Conservation (phyloP, 2,329 filamentous ascomycete species). For the Fusarium concolor region DNA sequence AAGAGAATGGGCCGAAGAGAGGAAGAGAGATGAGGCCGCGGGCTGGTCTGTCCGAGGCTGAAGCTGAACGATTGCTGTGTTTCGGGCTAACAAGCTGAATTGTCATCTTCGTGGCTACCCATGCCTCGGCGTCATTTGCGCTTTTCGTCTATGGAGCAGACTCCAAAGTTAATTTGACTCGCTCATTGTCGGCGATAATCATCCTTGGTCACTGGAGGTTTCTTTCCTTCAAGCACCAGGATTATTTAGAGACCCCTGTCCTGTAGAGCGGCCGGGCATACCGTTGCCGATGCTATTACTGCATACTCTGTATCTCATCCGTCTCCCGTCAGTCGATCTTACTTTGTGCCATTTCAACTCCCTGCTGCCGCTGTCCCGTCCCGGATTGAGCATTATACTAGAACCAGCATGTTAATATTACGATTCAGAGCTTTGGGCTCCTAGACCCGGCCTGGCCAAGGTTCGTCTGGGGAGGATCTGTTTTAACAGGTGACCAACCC, state of each 20-base stretch:
- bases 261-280: conserved; percentile 41
- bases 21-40: conserved; percentile 19
- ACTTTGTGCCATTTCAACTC: conserved; percentile 29
- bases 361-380: conserved; percentile 28
- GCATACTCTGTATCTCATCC: conserved; percentile 41
- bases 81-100: conserved; percentile 34
- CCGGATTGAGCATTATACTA: conserved; percentile 27
- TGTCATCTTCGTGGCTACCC: conserved; percentile 26
- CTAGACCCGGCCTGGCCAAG: conserved; percentile 23
- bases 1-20: conserved; percentile 11
- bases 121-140: conserved; percentile 31
- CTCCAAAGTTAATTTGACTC: conserved; percentile 23
- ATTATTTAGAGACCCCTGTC: conserved; percentile 33
- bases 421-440: conserved; percentile 26
- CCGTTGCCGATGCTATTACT: conserved; percentile 31
- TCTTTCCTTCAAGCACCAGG: conserved; percentile 32
- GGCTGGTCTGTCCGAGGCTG: conserved; percentile 37
- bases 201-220: conserved; percentile 34
- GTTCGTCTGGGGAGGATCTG: conserved; percentile 46
- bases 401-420: conserved; percentile 37
- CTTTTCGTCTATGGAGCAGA: conserved; percentile 20
- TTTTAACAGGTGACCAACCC: conserved; percentile 45
- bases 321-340: conserved; percentile 45
- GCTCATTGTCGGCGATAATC: conserved; percentile 32
- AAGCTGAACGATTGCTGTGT: conserved; percentile 37